Evolutionary conservation across 441 rosid species (phyloP), one percentile per base, ranked within the genome.

Genomic region (Aleurites moluccanus): DNA sequence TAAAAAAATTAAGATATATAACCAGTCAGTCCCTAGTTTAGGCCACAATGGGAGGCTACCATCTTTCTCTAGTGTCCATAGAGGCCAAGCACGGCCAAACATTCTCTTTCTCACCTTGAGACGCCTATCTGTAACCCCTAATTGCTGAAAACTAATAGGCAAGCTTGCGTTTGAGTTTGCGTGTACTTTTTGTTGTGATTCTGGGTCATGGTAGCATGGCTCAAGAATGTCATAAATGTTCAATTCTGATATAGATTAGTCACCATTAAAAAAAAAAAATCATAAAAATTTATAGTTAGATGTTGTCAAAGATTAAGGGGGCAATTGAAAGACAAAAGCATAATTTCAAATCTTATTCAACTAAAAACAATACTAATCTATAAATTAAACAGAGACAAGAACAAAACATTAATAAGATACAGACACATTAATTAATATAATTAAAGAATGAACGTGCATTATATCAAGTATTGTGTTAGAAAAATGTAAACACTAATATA

Each of bases 81-180:
- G 80, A 2, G 91, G 93, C 91, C 93, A 89, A 42, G 91, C 93
- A 28, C 93, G 89, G 10, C 93, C 93, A 20, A 87, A 87, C 83
- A 87, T 87, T 70, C 93, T 79, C 73, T 78, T 87, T 44, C 93
- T 77, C 18, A 87, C 89, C 21, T 78, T 69, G 35, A 87, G 84
- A 21, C 87, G 83, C 75, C 78, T 82, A 33, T 83, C 76, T 2
- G 89, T 87, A 11, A 1, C 66, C 49, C 93, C 93, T 8, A 89
- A 35, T 64, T 79, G 62, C 70, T 80, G 79, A 80, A 87, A 89
- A 81, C 93, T 89, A 4, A 33, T 9, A 0, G 92, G 87, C 79
- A 86, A 75, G 44, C 79, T 75, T 30, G 74, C 61, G 73, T 79
- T 83, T 40, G 20, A 64, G 73, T 79, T 83, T 33, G 20, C 52